Evolutionary conservation across 2,329 filamentous ascomycete species (phyloP).

Genomic region (Colletotrichum somersetense): DNA sequence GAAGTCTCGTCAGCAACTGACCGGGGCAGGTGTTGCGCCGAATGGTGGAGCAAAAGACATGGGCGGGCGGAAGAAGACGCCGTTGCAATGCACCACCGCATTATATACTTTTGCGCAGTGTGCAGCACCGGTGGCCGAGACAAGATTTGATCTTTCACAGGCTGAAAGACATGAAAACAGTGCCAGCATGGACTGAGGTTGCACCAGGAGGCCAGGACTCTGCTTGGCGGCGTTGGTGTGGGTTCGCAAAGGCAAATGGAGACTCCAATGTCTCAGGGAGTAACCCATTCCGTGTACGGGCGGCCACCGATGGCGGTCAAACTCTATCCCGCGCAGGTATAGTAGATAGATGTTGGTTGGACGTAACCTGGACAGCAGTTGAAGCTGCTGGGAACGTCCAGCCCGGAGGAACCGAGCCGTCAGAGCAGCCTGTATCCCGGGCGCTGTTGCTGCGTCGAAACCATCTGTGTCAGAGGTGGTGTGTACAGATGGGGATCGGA

Average conservation of each 20-base stretch:
- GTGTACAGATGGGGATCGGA: slow-evolving; percentile 18
- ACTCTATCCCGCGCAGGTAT: slow-evolving; percentile 13
- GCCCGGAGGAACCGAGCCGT: slow-evolving; percentile 10
- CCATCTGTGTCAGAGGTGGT: slow-evolving; percentile 37
- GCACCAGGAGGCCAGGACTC: not conserved
- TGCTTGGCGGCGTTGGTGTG: slow-evolving; percentile 22
- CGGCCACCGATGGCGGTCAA: slow-evolving; percentile 19
- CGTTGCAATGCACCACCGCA: slow-evolving; percentile 6
- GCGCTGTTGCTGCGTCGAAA: slow-evolving; percentile 31
- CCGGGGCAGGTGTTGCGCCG: slow-evolving; percentile 9
- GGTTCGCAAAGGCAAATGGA: slow-evolving; percentile 11
- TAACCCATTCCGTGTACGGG: slow-evolving; percentile 22
- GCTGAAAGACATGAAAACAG: slow-evolving; percentile 18
- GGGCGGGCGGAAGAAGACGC: slow-evolving; percentile 12
- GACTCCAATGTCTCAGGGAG: slow-evolving; percentile 29
- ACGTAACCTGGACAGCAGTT: not conserved
- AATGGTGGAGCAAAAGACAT: slow-evolving; percentile 21
- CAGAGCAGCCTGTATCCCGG: slow-evolving; percentile 25
- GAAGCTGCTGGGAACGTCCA: slow-evolving; percentile 8
- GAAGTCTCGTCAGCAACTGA: slow-evolving; percentile 18
- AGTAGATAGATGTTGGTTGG: not conserved
- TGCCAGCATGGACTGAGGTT: slow-evolving; percentile 25
- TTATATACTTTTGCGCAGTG: not conserved
- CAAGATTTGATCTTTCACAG: not conserved
- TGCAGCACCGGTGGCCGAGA: slow-evolving; percentile 22